These are phyloP conservation scores for Selaginella moellendorffii DNA, from an alignment of 75 land plant species.

Conservation along the genomic window DNA sequence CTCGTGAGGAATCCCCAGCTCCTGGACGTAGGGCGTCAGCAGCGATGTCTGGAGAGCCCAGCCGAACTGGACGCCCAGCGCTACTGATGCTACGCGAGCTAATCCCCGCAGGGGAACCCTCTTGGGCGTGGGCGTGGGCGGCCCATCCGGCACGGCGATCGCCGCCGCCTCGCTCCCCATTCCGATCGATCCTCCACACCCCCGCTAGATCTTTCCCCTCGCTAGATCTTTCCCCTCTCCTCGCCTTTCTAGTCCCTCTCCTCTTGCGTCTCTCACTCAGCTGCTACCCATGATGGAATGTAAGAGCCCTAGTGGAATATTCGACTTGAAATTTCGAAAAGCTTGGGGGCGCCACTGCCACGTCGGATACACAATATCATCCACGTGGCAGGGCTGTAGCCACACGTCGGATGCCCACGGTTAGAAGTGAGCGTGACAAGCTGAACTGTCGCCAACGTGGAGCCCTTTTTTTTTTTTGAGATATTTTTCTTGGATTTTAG, in stretches of 20 bases:
- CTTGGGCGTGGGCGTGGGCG: constrained; percentile 1
- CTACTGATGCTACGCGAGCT: constrained; percentile 55
- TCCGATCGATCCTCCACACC: background rate
- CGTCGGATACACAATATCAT: too few species aligned
- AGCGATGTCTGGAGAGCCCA: constrained; percentile 97
- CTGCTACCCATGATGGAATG: background rate
- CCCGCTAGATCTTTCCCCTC: background rate
- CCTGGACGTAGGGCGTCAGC: constrained; percentile 91
- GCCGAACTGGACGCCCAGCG: constrained; percentile 88
- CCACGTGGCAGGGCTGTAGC: too few species aligned
- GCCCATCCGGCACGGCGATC: background rate
- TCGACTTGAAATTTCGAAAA: background rate
- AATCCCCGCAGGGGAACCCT: constrained; percentile 28
- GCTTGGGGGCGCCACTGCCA: background rate
- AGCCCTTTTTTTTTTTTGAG: too few species aligned
- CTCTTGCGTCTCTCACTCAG: too few species aligned
- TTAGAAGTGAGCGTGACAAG: too few species aligned
- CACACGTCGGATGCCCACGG: too few species aligned
- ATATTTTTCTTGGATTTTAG: too few species aligned
- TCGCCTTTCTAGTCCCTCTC: too few species aligned
- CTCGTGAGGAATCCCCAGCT: constrained; percentile 86
- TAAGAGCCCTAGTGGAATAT: background rate
- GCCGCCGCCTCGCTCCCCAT: background rate
- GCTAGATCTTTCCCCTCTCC: too few species aligned
- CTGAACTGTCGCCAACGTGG: too few species aligned